Conservation (phyloP, 306 rosid species). For the Inga laurina region DNA sequence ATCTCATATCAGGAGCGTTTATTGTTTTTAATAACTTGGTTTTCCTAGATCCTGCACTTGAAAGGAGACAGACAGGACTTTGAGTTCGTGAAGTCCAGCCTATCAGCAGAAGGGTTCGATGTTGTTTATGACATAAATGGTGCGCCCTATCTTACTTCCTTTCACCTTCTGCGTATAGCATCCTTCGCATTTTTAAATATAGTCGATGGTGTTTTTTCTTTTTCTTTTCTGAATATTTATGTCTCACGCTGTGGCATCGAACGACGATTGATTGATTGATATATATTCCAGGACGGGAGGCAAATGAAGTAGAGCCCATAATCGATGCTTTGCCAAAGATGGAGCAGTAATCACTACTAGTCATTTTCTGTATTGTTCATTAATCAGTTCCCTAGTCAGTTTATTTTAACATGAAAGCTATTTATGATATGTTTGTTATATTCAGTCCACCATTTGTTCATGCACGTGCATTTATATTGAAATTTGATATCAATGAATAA, state of each 20-base stretch:
- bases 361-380: conserved; percentile 5
- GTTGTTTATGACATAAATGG: conserved; percentile 98
- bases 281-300: conserved; percentile 81
- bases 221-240: background rate
- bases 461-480: background rate
- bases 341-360: conserved; percentile 68
- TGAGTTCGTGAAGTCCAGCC: conserved; percentile 86
- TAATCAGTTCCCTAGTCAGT: background rate
- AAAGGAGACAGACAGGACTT: conserved; percentile 93
- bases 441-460: conserved; percentile 7
- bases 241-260: conserved; percentile 9
- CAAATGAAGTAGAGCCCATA: conserved; percentile 84
- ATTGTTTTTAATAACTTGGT: conserved; percentile 4
- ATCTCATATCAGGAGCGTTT: background rate
- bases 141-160: conserved; percentile 31
- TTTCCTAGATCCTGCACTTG: conserved; percentile 77
- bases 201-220: background rate
- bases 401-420: background rate
- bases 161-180: background rate
- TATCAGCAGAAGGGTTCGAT: conserved; percentile 82
- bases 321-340: conserved; percentile 84
- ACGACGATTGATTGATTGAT: conserved; percentile 4
- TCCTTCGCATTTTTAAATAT: background rate
- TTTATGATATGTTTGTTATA: background rate
- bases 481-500: background rate